Percentiles rank a stretch among this genome's conserved stretches.
These are phyloP conservation scores for Boletellus ananas DNA, from an alignment of 768 basidiomycete genomes.

Conservation along the genomic window DNA sequence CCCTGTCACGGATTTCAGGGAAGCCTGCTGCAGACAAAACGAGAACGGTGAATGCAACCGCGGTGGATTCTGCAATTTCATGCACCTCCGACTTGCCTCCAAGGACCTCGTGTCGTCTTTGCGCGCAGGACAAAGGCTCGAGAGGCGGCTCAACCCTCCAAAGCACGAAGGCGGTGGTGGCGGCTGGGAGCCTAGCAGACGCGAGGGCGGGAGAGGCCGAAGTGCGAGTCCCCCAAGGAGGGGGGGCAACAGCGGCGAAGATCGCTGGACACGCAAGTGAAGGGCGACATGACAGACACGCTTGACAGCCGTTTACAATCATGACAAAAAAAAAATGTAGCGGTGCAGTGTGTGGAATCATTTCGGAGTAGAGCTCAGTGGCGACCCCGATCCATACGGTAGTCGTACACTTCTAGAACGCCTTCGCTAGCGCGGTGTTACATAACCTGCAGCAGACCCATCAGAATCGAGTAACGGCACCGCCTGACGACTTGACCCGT, in stretches of 20 bases:
- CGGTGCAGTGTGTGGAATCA: too few relatives aligned
- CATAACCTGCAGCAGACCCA: too few relatives aligned
- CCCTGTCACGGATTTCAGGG: constrained; percentile 97
- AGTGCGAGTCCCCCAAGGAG: constrained; percentile 70
- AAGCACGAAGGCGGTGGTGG: constrained; percentile 64
- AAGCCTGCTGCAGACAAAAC: constrained; percentile 98
- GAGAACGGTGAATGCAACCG: constrained; percentile 98
- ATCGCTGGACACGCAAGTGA: constrained; percentile 69
- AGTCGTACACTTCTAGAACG: too few relatives aligned
- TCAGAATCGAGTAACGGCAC: too few relatives aligned
- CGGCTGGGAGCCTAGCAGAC: constrained; percentile 80
- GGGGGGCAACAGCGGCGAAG: constrained; percentile 65
- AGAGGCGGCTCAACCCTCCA: constrained; percentile 68
- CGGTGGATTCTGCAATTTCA: constrained; percentile 98
- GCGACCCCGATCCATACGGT: too few relatives aligned
- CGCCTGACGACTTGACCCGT: too few relatives aligned
- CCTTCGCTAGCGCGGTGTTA: too few relatives aligned
- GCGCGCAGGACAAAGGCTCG: constrained; percentile 77
- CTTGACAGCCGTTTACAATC: too few relatives aligned
- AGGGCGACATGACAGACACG: neutral
- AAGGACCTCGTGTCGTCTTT: constrained; percentile 77
- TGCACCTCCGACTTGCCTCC: constrained; percentile 90
- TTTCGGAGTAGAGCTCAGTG: too few relatives aligned
- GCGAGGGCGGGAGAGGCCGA: constrained; percentile 60
- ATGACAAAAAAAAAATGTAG: too few relatives aligned